phyloP scores from a whole-genome alignment of 2,329 filamentous ascomycete species.

The Colletotrichum paranaense region DNA sequence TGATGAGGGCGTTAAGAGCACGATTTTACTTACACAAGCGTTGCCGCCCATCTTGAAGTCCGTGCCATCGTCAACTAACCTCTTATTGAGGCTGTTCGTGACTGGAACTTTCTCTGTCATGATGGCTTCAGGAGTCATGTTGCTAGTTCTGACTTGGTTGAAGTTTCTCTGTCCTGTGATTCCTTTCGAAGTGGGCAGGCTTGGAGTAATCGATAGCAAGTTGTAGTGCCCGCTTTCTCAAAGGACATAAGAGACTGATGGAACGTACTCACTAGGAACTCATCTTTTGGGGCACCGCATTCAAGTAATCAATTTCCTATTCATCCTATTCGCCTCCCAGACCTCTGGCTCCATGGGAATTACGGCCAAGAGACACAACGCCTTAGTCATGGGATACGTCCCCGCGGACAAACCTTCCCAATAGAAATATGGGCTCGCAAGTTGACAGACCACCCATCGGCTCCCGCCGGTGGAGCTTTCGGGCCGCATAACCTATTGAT shows the following conservation, averaged over 20 bases:
- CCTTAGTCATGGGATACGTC: neutral
- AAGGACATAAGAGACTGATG: neutral
- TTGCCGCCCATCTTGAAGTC: neutral
- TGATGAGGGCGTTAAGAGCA: neutral
- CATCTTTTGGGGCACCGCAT: neutral
- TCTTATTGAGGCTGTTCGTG: neutral
- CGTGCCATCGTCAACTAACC: neutral
- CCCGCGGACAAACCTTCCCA: neutral
- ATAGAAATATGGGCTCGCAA: neutral
- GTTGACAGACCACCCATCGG: neutral
- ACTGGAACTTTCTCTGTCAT: neutral
- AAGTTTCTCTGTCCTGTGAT: neutral
- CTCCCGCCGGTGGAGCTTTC: neutral
- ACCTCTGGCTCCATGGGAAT: neutral
- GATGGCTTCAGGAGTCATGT: conserved; percentile 1
- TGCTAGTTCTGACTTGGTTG: neutral
- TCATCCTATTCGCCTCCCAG: too few species aligned
- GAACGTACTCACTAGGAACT: too few species aligned
- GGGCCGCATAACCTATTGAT: neutral
- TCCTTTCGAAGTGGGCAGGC: neutral
- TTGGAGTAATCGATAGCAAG: neutral
- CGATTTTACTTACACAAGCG: neutral
- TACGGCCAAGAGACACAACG: neutral
- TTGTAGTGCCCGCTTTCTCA: neutral
- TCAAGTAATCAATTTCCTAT: conserved; percentile 1